These are phyloP conservation scores for Gossypium arboreum DNA, from an alignment of 345 rosid species.

Conservation along the genomic window DNA sequence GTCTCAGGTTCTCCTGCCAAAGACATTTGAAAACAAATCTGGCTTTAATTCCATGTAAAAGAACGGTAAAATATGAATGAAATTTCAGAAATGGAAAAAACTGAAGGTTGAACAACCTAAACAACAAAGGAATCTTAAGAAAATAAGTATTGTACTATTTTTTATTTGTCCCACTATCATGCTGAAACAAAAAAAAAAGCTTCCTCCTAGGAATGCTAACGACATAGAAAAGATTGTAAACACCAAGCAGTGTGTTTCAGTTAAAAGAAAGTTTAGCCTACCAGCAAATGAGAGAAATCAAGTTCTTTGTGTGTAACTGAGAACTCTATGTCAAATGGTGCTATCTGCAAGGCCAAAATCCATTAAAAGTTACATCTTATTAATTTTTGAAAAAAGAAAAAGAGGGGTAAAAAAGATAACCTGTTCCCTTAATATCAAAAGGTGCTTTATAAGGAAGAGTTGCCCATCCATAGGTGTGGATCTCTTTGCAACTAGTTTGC, in stretches of 20 bases:
- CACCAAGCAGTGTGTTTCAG: background rate
- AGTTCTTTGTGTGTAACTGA: slow-evolving; percentile 95
- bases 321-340: slow-evolving; percentile 95
- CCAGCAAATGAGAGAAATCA: slow-evolving; percentile 95
- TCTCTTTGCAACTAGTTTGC: slow-evolving; percentile 76
- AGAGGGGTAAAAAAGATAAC: slow-evolving; percentile 32
- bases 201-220: background rate
- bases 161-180: background rate
- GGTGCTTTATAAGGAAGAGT: slow-evolving; percentile 90
- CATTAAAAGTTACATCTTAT: slow-evolving; percentile 7
- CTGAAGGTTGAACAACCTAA: slow-evolving; percentile 14
- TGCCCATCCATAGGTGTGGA: slow-evolving; percentile 88
- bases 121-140: background rate
- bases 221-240: background rate
- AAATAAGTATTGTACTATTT: background rate
- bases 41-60: background rate
- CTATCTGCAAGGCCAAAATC: slow-evolving; percentile 54
- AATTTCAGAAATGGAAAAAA: slow-evolving; percentile 3
- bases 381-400: background rate
- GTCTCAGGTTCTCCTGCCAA: slow-evolving; percentile 80
- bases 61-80: background rate
- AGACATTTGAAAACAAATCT: slow-evolving; percentile 17
- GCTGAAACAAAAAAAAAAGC: background rate
- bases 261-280: slow-evolving; percentile 15
- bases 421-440: slow-evolving; percentile 91